phyloP scores from a whole-genome alignment of 306 rosid species.

The cucumber (Cucumis sativus) region DNA sequence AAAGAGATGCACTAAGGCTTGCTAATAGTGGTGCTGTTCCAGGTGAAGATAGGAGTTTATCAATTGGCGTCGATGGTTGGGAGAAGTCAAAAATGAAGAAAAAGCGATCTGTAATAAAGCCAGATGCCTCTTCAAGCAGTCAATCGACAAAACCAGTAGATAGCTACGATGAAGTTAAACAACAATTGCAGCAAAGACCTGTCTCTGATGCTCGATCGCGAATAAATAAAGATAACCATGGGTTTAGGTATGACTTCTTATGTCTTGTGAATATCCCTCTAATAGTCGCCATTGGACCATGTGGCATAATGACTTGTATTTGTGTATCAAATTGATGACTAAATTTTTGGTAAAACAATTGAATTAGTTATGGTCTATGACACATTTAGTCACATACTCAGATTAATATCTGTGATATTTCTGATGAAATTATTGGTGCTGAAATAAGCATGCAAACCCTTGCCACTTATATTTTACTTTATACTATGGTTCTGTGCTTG shows the following conservation, averaged over 20 bases:
- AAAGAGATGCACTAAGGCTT: slow-evolving; percentile 71
- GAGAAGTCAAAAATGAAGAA: slow-evolving; percentile 93
- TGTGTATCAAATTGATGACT: not conserved
- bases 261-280: not conserved
- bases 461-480: slow-evolving; percentile 1
- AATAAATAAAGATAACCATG: slow-evolving; percentile 66
- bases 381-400: not conserved
- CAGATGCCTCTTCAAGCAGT: slow-evolving; percentile 67
- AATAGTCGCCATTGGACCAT: not conserved
- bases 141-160: slow-evolving; percentile 50
- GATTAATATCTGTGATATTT: not conserved
- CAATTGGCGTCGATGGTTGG: slow-evolving; percentile 89
- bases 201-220: slow-evolving; percentile 69
- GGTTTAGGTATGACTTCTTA: slow-evolving; percentile 61
- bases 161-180: slow-evolving; percentile 74
- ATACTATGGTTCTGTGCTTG: slow-evolving; percentile 3
- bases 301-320: not conserved
- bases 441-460: not conserved
- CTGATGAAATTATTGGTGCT: not conserved
- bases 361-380: not conserved
- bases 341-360: not conserved
- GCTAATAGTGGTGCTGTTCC: slow-evolving; percentile 50
- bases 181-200: slow-evolving; percentile 73
- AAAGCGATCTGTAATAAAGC: slow-evolving; percentile 87
- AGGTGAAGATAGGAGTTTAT: slow-evolving; percentile 70